Base-by-base conservation (phyloP, 2,329 filamentous ascomycete species). In the Monosporascus sp. region DNA sequence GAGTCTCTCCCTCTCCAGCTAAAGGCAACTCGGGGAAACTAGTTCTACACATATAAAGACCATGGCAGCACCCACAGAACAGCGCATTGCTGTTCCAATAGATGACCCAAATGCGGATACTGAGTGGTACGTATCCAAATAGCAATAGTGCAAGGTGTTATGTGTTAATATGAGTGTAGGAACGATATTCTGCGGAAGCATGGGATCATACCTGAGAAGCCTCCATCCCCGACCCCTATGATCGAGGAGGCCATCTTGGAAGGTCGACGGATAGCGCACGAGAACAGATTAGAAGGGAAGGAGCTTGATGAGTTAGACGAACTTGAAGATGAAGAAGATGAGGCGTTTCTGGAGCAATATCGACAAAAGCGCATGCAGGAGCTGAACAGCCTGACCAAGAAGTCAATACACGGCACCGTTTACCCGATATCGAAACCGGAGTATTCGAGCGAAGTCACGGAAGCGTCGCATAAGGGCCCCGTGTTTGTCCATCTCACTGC, bases 101-200 rank as follows among this genome's bases (percentile, higher is more conserved):
- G 91, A 96, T 68, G 87, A 97, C 68, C 93, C 93, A 35, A 96
- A 97, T 68, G 94, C 91, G 58, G 94, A 99, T 70, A 99, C 94
- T 58, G 94, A 99, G 86, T 99, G 94, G 94, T 92, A 76, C 55
- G 58, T 37, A 31, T 17, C 20, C 43, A 51, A 49, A 20, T 58
- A 54, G 3, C 6, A n/a, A 26, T 37, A 20, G 20, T 35, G 9
- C 9, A 50, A 19, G 3, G 4, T 37, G 19, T 11, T n/a, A 1
- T n/a, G 38, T 45, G 46, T 20, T 57, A 49, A 57, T 24, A 41
- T 60, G 27, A 53, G 57, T 48, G 54, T 61, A 97, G 92, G 92
- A 99, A 99, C 70, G 94, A 99, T 63, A 99, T 99, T 66, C 85
- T 99, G 54, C 89, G 94, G 63, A 95, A 96, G 72, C 91, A 99